Conservation (phyloP, 2,329 filamentous ascomycete species). For the Sporothrix brasiliensis region DNA sequence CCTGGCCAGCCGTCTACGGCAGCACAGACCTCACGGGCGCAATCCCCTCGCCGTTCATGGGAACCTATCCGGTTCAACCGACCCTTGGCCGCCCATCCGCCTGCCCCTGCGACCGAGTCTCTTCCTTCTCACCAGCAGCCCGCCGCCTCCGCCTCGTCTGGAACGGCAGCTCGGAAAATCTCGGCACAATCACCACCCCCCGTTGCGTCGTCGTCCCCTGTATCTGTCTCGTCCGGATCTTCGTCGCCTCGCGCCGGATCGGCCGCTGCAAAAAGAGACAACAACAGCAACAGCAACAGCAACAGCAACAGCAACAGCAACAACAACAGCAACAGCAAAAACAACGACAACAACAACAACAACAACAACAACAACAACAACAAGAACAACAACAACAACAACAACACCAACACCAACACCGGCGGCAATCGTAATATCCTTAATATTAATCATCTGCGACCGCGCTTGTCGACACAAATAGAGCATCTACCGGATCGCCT, state of each 20-base stretch:
- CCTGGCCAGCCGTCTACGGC: not conserved
- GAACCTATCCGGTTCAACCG: slow-evolving; percentile 9
- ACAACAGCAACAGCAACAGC: not conserved
- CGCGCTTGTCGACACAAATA: slow-evolving; percentile 1
- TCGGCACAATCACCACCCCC: not conserved
- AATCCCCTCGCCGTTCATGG: not conserved
- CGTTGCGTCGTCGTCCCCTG: not conserved
- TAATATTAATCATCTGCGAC: slow-evolving; percentile 7
- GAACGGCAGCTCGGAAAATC: not conserved
- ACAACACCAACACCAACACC: not conserved
- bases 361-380: no score
- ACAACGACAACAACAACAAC: no score
- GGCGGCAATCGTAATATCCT: not conserved
- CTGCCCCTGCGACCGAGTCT: not conserved
- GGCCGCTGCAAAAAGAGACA: not conserved
- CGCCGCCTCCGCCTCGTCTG: not conserved
- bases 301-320: not conserved
- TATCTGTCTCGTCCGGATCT: slow-evolving; percentile 3
- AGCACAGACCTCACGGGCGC: not conserved
- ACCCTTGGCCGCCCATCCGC: not conserved
- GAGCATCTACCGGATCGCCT: not conserved
- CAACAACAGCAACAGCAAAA: not conserved
- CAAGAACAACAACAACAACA: no score
- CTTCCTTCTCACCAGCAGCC: not conserved
- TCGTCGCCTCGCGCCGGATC: slow-evolving; percentile 7